Percentiles rank a stretch among this genome's conserved stretches.
phyloP scores from a whole-genome alignment of 306 rosid species.

The Canavalia ensiformis region DNA sequence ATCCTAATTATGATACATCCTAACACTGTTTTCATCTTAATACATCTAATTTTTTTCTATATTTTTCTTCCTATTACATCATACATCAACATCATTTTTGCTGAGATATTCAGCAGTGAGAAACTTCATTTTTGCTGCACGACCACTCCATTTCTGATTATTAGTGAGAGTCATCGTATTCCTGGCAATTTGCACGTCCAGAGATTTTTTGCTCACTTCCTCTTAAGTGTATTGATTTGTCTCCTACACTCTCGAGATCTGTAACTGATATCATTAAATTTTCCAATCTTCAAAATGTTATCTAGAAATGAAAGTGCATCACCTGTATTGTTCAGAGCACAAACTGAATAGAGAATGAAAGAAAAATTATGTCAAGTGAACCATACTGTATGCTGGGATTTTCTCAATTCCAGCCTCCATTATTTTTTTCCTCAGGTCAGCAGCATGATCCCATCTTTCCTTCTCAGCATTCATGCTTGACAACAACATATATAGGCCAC shows the following conservation, averaged over 20 bases:
- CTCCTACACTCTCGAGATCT: too few species aligned
- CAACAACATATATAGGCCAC: slow-evolving; percentile 66
- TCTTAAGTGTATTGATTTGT: too few species aligned
- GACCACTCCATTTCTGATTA: slow-evolving; percentile 1
- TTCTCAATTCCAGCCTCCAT: slow-evolving; percentile 68
- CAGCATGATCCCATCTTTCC: slow-evolving; percentile 83
- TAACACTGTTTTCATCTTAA: too few species aligned
- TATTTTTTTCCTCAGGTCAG: slow-evolving; percentile 66
- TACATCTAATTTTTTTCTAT: too few species aligned
- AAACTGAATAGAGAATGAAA: slow-evolving; percentile 9
- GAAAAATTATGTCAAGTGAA: slow-evolving; percentile 47
- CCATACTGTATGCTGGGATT: slow-evolving; percentile 72
- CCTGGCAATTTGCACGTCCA: background rate
- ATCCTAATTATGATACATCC: too few species aligned
- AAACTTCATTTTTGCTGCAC: background rate
- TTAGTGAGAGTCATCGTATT: background rate
- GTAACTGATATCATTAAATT: too few species aligned
- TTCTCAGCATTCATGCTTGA: slow-evolving; percentile 72
- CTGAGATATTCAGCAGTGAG: background rate
- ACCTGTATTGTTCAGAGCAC: background rate
- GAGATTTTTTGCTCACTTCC: too few species aligned
- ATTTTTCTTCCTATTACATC: too few species aligned
- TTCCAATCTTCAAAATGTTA: too few species aligned
- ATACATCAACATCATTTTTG: background rate
- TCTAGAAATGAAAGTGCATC: too few species aligned